These are phyloP conservation scores for Cadophora luteo-olivacea DNA, from an alignment of 2,329 filamentous ascomycete species.

Conservation along the genomic window DNA sequence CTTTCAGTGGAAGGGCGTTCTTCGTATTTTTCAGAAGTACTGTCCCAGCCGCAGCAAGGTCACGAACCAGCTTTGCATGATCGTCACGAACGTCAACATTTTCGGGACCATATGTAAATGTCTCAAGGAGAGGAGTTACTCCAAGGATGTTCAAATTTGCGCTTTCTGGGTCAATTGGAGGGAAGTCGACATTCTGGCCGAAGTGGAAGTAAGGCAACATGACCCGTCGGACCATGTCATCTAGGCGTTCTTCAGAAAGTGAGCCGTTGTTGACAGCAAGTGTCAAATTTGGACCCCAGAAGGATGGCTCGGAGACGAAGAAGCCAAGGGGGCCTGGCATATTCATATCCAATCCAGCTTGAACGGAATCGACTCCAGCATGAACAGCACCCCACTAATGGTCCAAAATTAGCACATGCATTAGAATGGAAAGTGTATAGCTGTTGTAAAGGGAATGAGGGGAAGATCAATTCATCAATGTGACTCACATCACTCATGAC, in stretches of 20 bases:
- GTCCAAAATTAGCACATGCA: background rate
- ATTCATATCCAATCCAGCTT: constrained; percentile 70
- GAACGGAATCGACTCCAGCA: constrained; percentile 61
- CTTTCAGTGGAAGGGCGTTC: constrained; percentile 64
- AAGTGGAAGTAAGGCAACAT: constrained; percentile 66
- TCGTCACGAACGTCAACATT: constrained; percentile 75
- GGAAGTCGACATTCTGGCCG: constrained; percentile 54
- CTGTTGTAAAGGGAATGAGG: background rate
- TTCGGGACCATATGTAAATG: constrained; percentile 74
- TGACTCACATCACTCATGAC: constrained; percentile 64
- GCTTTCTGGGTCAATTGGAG: constrained; percentile 43
- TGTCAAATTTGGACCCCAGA: constrained; percentile 33
- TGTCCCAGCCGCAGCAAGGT: constrained; percentile 62
- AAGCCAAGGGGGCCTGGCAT: constrained; percentile 68
- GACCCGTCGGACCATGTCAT: constrained; percentile 70
- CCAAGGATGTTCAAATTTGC: constrained; percentile 31
- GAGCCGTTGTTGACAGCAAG: constrained; percentile 55
- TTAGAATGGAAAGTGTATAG: background rate
- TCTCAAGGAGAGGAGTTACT: constrained; percentile 65
- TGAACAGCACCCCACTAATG: constrained; percentile 63
- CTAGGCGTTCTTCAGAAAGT: constrained; percentile 52
- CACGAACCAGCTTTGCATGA: constrained; percentile 44
- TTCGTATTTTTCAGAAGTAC: constrained; percentile 69
- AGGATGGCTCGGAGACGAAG: constrained; percentile 46
- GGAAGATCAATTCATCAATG: background rate